A percentile compares a stretch with the other conserved stretches of the same genome.
These are phyloP conservation scores for Pseudodiploospora longispora DNA, from an alignment of 2,329 filamentous ascomycete genomes.

Conservation along the genomic window DNA sequence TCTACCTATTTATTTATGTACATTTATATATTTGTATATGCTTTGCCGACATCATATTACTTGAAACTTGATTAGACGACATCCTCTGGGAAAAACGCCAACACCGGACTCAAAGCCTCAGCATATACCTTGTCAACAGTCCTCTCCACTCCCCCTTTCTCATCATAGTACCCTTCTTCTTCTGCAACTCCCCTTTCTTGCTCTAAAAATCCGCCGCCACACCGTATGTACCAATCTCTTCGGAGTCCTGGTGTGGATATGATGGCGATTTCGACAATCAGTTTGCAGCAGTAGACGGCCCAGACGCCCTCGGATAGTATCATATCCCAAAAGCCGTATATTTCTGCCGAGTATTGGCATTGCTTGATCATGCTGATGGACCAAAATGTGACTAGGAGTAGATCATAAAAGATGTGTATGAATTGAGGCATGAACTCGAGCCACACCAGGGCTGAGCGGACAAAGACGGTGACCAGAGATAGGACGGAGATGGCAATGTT, in stretches of 20 bases:
- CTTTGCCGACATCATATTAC: too few species aligned
- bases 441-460: slow-evolving; percentile 15
- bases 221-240: too few species aligned
- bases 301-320: too few species aligned
- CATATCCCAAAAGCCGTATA: too few species aligned
- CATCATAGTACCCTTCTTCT: too few species aligned
- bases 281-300: neutral
- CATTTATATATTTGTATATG: too few species aligned
- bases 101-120: slow-evolving; percentile 20
- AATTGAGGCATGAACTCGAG: slow-evolving; percentile 16
- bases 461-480: slow-evolving; percentile 17
- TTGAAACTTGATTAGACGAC: too few species aligned
- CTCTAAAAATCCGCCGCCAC: too few species aligned
- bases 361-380: slow-evolving; percentile 13
- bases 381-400: slow-evolving; percentile 20
- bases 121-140: slow-evolving; percentile 4
- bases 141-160: neutral
- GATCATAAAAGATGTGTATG: slow-evolving; percentile 20
- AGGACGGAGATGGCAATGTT: slow-evolving; percentile 23
- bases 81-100: slow-evolving; percentile 22
- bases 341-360: too few species aligned
- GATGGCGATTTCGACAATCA: neutral
- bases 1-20: too few species aligned
- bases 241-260: too few species aligned
- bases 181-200: too few species aligned